Evolutionary conservation across 78 protist genomes (phyloP), one percentile per base, ranked within the genome.

Genomic region (Dictyostelium capitatum): DNA sequence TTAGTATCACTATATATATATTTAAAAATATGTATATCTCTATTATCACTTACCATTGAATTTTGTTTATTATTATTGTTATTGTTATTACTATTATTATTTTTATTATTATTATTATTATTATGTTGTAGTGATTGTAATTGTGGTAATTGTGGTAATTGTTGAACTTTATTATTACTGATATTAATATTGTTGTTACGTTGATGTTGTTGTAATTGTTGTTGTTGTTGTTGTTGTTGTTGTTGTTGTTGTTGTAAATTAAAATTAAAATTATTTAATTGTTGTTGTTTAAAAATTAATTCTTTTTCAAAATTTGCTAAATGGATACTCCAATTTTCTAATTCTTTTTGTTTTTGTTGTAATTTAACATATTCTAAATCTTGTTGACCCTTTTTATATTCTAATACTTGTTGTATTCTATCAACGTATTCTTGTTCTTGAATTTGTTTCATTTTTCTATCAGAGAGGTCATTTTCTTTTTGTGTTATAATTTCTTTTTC

Each of bases 371-470:
- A 56, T 50, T 87, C 92, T 10, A 70, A 3, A 25, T 64, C 65
- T 64, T 87, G 92, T 65, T 87, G 92, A 28, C n/a, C 20, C 81
- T 87, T 87, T 77, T 87, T 81, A 47, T 77, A 77, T 32, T 87
- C 92, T 3, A 87, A 14, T 25, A 87, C 46, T 47, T 77, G 92
- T 77, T 87, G 92, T n/a, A 46, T 75, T 47, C 92, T 79, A 19
- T 74, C 67, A 32, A 87, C 67, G 10, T 43, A 12, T 9, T 77
- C 82, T 30, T 70, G 54, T 20, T 87, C 92, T 43, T 87, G 83
- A 19, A 43, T 50, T 64, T 87, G 92, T 9, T 20, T 17, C 6
- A 47, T 4, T 57, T 46, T 74, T 41, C 69, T 87, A 7, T 6
- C 79, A 1, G 23, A 37, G 7, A 87, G 43, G 30, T 87, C 92